Percentiles rank a stretch among this genome's conserved stretches.
phyloP scores from a whole-genome alignment of 345 rosid species.

The Gossypium raimondii region DNA sequence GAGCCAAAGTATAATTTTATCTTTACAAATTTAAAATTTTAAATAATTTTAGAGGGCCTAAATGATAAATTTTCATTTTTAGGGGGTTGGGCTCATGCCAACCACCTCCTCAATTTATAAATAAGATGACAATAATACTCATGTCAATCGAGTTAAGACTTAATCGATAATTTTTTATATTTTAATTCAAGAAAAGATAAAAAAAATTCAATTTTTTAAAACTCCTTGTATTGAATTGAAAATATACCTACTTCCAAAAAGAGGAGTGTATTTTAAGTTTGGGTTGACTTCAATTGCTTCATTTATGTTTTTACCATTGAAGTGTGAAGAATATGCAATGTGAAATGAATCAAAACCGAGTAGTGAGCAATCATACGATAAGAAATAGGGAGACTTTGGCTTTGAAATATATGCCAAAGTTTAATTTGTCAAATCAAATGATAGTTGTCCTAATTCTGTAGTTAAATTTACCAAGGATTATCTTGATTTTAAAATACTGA shows the following conservation, averaged over 20 bases:
- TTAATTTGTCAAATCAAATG: not conserved
- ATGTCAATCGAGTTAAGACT: accelerated
- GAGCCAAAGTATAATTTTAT: too few relatives aligned
- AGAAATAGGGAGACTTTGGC: conserved; percentile 18
- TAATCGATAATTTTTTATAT: too few relatives aligned
- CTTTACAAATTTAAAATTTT: too few relatives aligned
- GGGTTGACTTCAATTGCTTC: not conserved
- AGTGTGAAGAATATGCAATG: not conserved
- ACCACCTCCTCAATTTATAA: too few relatives aligned
- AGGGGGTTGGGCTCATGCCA: too few relatives aligned
- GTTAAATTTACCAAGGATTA: not conserved
- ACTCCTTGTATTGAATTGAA: too few relatives aligned
- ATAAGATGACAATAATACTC: accelerated
- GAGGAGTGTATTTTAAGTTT: too few relatives aligned
- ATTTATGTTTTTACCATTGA: not conserved
- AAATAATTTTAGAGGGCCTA: too few relatives aligned
- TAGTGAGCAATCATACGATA: conserved; percentile 10
- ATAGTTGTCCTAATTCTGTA: not conserved
- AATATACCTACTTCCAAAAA: too few relatives aligned
- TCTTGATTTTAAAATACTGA: too few relatives aligned
- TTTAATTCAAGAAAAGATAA: too few relatives aligned
- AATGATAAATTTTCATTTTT: too few relatives aligned
- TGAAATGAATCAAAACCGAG: not conserved
- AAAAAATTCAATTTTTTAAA: accelerated
- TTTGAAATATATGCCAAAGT: conserved; percentile 7